Evolutionary conservation across 768 basidiomycete genomes (phyloP), one percentile per base, ranked within the genome.

Genomic region (Suillus spraguei): DNA sequence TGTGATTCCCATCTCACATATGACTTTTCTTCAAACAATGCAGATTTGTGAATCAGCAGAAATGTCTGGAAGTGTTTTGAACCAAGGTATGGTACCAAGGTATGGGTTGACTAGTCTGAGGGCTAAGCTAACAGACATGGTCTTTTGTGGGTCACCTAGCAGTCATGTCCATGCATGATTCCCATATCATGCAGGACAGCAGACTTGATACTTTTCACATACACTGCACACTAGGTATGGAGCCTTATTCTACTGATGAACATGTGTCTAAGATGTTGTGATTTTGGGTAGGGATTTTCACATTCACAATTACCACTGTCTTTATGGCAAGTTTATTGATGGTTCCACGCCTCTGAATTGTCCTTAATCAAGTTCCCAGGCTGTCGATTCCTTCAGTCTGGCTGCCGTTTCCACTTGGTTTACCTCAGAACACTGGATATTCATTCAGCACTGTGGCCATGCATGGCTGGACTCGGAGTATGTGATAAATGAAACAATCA

Each of bases 171-270:
- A n/a, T n/a, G n/a, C n/a, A n/a, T n/a, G n/a, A n/a, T n/a, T n/a
- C n/a, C n/a, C n/a, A n/a, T n/a, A n/a, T n/a, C n/a, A n/a, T n/a
- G n/a, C n/a, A n/a, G n/a, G n/a, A n/a, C n/a, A n/a, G 82, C 90
- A 46, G 91, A 91, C 17, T 81, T 93, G 20, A 87, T 89, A 68
- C 83, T 88, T 50, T 93, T 93, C 70, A 82, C 90, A 16, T 93
- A 92, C 70, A 85, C 91, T 3, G 90, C 91, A 20, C 66, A 75
- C 9, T 89, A 91, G 81, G 90, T 87, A 73, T 50, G 81, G 64
- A 28, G 16, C 39, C 50, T n/a, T 63, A 62, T 54, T 50, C 50
- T 44, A 32, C 65, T 68, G n/a, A n/a, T n/a, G n/a, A n/a, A n/a
- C 13, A n/a, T 62, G 6, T 28, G 49, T 63, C 60, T 67, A 59